Percentiles rank a stretch among this genome's conserved stretches.
Evolutionary conservation across 2,329 filamentous ascomycete genomes (phyloP).

Genomic region (Stagonosporopsis cucurbitacearum): DNA sequence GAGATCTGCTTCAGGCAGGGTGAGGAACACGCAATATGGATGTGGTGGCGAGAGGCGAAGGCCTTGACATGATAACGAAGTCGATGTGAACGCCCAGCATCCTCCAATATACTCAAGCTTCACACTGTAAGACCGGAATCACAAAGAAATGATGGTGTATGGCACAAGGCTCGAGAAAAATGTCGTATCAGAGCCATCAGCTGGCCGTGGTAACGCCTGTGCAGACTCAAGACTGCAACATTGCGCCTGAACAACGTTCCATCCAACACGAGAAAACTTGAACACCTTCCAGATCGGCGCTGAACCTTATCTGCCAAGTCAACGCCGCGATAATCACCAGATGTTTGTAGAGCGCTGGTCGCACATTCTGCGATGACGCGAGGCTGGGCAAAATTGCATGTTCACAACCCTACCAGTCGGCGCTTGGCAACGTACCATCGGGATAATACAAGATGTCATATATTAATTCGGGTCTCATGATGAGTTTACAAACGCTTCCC

Average conservation of each 20-base stretch:
- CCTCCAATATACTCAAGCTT: neutral
- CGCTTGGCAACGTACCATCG: neutral
- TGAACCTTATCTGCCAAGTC: constrained; percentile 5
- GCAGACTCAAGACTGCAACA: neutral
- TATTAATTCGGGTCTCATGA: neutral
- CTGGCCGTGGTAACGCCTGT: neutral
- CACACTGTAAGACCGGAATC: neutral
- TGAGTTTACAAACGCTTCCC: neutral
- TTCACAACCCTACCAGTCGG: constrained; percentile 5
- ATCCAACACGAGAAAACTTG: neutral
- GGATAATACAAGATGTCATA: neutral
- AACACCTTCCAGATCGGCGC: constrained; percentile 8
- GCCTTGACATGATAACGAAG: neutral
- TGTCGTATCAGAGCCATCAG: neutral
- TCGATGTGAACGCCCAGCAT: neutral
- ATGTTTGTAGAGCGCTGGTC: neutral
- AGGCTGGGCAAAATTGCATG: constrained; percentile 23
- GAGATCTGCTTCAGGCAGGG: neutral
- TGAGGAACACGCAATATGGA: neutral
- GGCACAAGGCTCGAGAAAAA: neutral
- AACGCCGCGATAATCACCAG: neutral
- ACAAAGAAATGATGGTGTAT: neutral
- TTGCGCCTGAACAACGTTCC: neutral
- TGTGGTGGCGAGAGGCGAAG: no score
- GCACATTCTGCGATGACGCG: constrained; percentile 23